Evolutionary conservation across 2,329 filamentous ascomycete genomes (phyloP).

Genomic region (Beauveria sp.): DNA sequence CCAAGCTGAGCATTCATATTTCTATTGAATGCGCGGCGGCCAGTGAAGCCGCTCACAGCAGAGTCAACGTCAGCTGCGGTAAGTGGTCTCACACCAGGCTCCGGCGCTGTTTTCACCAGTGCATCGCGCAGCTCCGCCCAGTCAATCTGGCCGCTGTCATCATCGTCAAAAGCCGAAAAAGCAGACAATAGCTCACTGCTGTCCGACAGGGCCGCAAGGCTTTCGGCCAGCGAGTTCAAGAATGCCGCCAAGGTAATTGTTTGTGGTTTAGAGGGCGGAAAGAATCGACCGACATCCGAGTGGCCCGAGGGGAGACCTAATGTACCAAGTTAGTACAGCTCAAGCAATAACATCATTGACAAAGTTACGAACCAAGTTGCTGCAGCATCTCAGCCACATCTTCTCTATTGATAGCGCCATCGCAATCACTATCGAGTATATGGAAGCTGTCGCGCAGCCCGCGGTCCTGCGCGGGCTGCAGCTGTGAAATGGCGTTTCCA

Average conservation of each 20-base stretch:
- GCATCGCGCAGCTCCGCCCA: constrained; percentile 75
- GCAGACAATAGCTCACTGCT: constrained; percentile 77
- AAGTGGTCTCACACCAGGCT: constrained; percentile 58
- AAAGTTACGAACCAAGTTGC: constrained; percentile 58
- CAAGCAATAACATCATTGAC: background rate
- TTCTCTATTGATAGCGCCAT: constrained; percentile 72
- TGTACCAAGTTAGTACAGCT: background rate
- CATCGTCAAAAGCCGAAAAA: constrained; percentile 91
- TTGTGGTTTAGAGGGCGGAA: constrained; percentile 62
- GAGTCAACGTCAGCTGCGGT: constrained; percentile 72
- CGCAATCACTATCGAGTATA: constrained; percentile 82
- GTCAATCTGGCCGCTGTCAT: constrained; percentile 90
- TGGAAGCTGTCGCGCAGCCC: constrained; percentile 89
- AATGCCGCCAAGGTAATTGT: constrained; percentile 80
- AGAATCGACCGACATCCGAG: constrained; percentile 71
- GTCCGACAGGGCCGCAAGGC: constrained; percentile 67
- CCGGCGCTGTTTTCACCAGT: constrained; percentile 71
- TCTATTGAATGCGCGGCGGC: constrained; percentile 73
- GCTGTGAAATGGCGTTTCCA: constrained; percentile 56
- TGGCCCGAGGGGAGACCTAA: constrained; percentile 65
- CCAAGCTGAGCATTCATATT: constrained; percentile 43
- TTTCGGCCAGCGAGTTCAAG: constrained; percentile 70
- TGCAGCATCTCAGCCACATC: constrained; percentile 82
- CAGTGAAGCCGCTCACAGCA: constrained; percentile 80
- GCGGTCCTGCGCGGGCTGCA: constrained; percentile 76